A percentile compares a stretch with the other conserved stretches of the same genome.
Evolutionary conservation across 805 yeast genomes (phyloP).

Genomic region (Brettanomyces anomalus): DNA sequence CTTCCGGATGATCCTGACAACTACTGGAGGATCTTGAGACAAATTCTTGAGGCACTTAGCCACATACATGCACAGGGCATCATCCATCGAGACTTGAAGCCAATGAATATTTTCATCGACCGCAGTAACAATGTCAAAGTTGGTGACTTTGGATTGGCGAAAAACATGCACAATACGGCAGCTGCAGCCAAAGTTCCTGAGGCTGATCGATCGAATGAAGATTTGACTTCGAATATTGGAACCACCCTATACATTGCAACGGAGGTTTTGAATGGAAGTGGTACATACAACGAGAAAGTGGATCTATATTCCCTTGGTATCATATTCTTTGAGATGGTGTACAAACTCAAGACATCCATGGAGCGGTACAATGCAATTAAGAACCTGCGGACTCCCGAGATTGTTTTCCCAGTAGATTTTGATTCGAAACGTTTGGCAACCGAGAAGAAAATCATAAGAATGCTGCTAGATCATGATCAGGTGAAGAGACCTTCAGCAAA

Average conservation of each 20-base stretch:
- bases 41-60: slow-evolving; percentile 78
- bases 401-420: slow-evolving; percentile 69
- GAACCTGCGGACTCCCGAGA: slow-evolving; percentile 45
- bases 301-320: slow-evolving; percentile 95
- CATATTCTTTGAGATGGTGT: slow-evolving; percentile 93
- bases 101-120: slow-evolving; percentile 93
- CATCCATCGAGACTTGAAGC: slow-evolving; percentile 91
- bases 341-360: slow-evolving; percentile 81
- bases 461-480: slow-evolving; percentile 74
- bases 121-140: slow-evolving; percentile 80
- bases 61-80: slow-evolving; percentile 92
- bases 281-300: slow-evolving; percentile 83
- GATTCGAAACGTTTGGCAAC: slow-evolving; percentile 36
- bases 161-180: slow-evolving; percentile 56
- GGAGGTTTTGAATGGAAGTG: slow-evolving; percentile 69
- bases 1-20: slow-evolving; percentile 63
- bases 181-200: slow-evolving; percentile 9
- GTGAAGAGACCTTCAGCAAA: slow-evolving; percentile 70
- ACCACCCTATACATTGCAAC: slow-evolving; percentile 89
- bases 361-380: slow-evolving; percentile 75
- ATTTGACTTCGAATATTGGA: slow-evolving; percentile 87
- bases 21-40: slow-evolving; percentile 86
- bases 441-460: slow-evolving; percentile 60
- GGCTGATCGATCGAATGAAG: slow-evolving; percentile 38
- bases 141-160: slow-evolving; percentile 97